Percentiles rank a stretch among this genome's conserved stretches.
phyloP scores from a whole-genome alignment of 306 rosid genomes.

The Citrullus mucosospermus region DNA sequence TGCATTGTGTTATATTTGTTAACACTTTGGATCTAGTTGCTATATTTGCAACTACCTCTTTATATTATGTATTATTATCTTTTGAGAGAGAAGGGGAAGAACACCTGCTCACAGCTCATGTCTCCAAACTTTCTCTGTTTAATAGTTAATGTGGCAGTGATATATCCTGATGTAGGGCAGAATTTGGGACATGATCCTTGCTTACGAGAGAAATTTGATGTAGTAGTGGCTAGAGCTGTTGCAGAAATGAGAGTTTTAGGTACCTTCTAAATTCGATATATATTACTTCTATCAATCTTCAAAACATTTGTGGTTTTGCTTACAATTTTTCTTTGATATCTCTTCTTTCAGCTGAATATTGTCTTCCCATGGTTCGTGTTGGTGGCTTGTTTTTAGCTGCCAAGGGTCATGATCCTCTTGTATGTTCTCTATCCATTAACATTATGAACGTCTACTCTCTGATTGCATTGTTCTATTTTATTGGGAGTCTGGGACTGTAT shows the following conservation, averaged over 20 bases:
- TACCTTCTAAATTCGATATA: conserved; percentile 11
- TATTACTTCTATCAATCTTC: conserved; percentile 7
- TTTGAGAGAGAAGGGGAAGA: neutral
- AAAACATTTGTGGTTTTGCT: neutral
- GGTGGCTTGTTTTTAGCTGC: conserved; percentile 86
- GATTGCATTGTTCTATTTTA: neutral
- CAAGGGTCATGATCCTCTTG: conserved; percentile 81
- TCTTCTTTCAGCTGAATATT: conserved; percentile 67
- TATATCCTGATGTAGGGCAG: conserved; percentile 39
- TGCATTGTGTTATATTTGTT: too few species aligned
- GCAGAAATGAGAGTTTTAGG: conserved; percentile 88
- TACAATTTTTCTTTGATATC: conserved; percentile 13
- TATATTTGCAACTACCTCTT: too few species aligned
- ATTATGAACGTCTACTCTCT: neutral
- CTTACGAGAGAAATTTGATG: conserved; percentile 70
- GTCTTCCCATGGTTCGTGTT: conserved; percentile 81
- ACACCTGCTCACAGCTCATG: neutral
- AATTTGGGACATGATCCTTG: conserved; percentile 52
- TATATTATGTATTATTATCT: too few species aligned
- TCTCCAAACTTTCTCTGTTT: neutral
- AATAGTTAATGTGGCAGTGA: neutral
- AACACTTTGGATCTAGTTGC: too few species aligned
- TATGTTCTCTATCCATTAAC: conserved; percentile 17
- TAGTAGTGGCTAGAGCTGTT: conserved; percentile 89
- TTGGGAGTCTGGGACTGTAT: neutral